These are phyloP conservation scores for Moesziomyces parantarcticus DNA, from an alignment of 1,284 basidiomycete genomes.

Conservation along the genomic window DNA sequence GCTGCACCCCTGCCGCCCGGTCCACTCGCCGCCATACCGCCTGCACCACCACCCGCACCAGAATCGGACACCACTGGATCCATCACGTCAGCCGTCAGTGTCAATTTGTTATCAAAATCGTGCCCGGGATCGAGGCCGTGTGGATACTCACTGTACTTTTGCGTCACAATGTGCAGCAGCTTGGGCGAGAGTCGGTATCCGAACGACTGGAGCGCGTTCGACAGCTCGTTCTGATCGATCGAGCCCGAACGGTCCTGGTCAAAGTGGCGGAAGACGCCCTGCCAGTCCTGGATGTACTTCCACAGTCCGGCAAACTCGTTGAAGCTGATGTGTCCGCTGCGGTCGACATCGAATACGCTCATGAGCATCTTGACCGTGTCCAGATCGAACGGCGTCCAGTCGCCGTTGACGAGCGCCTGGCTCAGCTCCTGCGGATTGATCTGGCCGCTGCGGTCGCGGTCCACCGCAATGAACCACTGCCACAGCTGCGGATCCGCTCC, in stretches of 20 bases:
- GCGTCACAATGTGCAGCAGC: slow-evolving; percentile 51
- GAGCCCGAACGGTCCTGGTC: slow-evolving; percentile 53
- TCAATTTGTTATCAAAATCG: too few species aligned
- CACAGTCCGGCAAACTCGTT: slow-evolving; percentile 59
- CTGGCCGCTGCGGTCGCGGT: slow-evolving; percentile 52
- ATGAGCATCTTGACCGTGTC: slow-evolving; percentile 64
- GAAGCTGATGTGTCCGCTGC: slow-evolving; percentile 59
- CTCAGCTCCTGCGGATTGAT: slow-evolving; percentile 57
- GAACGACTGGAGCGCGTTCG: slow-evolving; percentile 53
- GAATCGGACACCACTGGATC: slow-evolving; percentile 25
- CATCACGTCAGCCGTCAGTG: slow-evolving; percentile 19
- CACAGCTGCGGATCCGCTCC: slow-evolving; percentile 63
- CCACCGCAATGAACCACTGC: slow-evolving; percentile 61
- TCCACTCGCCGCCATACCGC: slow-evolving; percentile 30
- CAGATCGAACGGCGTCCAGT: slow-evolving; percentile 58
- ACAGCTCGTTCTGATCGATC: slow-evolving; percentile 54
- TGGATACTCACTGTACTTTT: slow-evolving; percentile 62
- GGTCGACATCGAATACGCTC: slow-evolving; percentile 60
- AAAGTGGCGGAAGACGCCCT: slow-evolving; percentile 58
- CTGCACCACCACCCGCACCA: slow-evolving; percentile 20
- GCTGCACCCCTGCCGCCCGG: slow-evolving; percentile 15
- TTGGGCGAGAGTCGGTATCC: slow-evolving; percentile 56
- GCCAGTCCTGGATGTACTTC: slow-evolving; percentile 64
- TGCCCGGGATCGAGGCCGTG: too few species aligned
- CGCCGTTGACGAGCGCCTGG: slow-evolving; percentile 61